Evolutionary conservation across 179 eudicot species (phyloP), one percentile per base, ranked within the genome.

Genomic region (Spergularia azorica): DNA sequence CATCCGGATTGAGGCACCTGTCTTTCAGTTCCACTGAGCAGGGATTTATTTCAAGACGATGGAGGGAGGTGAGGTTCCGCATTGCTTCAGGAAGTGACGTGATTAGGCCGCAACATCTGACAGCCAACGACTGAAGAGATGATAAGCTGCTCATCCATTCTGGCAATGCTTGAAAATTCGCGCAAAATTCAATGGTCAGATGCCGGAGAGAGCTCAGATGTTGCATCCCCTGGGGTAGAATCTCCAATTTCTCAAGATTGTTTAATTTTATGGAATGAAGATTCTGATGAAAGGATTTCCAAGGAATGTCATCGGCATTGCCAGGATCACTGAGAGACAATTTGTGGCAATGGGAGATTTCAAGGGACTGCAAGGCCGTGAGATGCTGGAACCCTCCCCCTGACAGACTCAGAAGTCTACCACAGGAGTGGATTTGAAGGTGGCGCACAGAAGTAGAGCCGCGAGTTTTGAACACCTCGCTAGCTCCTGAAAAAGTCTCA

Each of bases 351-450:
- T 61, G 20, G 5, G 65, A 61, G 20, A 61, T 61, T 0, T 26
- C 36, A 61, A 61, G 65, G 9, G 65, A 61, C 38, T 61, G 36
- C 39, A 61, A 61, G 65, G 26, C 65, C 20, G 65, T 61, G 32
- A 61, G 39, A 61, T 20, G 65, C 65, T 61, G 32, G 65, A 61
- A 61, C 65, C 65, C 39, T 61, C 65, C 65, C 20, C 65, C 65
- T 20, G 65, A 61, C 1, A 61, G 21, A 21, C 65, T 61, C 39
- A 9, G 20, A 38, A 61, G 65, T 20, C 39, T 20, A 3, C 39
- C 36, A 11, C 65, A 61, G 20, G 9, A 1, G 9, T 20, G 11
- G 14, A 61, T 61, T 61, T 61, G 38, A 61, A 61, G 65, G 65
- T 26, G 39, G 36, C 65, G 39, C 21, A 61, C 12, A 36, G 65